Evolutionary conservation across 345 rosid genomes (phyloP).

Genomic region (Hibiscus tridactylites): DNA sequence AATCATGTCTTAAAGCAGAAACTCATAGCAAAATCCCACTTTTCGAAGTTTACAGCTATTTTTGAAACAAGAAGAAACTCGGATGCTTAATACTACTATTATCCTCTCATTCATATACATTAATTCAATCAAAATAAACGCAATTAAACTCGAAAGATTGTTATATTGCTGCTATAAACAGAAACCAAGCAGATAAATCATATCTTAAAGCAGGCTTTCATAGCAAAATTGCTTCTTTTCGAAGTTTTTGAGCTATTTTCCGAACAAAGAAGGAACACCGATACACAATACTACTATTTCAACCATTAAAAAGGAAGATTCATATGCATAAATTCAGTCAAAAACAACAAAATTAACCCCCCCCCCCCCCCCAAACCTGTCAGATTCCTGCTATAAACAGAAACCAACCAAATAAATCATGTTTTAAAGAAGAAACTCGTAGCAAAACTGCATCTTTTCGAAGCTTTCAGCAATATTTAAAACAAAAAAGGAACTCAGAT

Average conservation of each 20-base stretch:
- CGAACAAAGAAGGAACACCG: background rate
- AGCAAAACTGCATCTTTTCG: background rate
- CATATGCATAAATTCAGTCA: background rate
- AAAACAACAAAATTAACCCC: background rate
- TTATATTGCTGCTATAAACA: background rate
- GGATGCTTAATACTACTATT: too few relatives aligned
- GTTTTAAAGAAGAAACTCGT: background rate
- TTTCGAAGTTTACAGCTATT: background rate
- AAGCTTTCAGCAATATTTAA: background rate
- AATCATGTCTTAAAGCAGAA: background rate
- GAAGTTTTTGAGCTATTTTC: background rate
- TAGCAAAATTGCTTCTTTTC: background rate
- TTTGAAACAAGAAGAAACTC: background rate
- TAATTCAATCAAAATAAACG: too few relatives aligned
- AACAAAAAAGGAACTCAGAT: background rate
- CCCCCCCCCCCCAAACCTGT: background rate
- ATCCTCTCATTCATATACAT: too few relatives aligned
- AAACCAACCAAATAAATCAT: background rate
- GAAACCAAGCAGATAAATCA: background rate
- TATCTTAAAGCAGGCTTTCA: background rate
- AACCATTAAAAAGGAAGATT: background rate
- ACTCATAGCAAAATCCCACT: background rate
- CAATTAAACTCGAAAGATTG: background rate
- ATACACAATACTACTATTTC: background rate
- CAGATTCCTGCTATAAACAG: background rate